Evolutionary conservation across 2,329 filamentous ascomycete species (phyloP).

Genomic region (Colletotrichum karsti): DNA sequence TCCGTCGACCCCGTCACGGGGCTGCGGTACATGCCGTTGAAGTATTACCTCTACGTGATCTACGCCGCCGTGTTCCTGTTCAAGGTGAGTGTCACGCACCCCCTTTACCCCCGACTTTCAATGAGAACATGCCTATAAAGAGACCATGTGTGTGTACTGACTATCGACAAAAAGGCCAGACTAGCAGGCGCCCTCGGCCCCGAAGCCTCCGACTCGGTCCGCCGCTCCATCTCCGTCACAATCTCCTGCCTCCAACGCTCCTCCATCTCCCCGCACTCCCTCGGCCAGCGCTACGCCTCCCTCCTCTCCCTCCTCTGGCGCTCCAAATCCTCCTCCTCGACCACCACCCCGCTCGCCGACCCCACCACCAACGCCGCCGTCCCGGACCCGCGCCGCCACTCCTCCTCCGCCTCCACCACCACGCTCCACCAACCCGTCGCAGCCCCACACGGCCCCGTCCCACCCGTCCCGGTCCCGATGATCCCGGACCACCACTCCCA

Average conservation of each 20-base stretch:
- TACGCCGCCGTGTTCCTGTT: constrained; percentile 73
- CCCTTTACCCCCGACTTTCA: not conserved
- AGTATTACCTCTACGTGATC: constrained; percentile 70
- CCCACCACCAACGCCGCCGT: constrained; percentile 14
- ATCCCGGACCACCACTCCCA: not conserved
- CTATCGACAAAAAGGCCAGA: constrained; percentile 49
- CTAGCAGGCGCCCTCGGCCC: constrained; percentile 67
- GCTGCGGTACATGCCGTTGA: constrained; percentile 70
- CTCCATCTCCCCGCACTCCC: constrained; percentile 64
- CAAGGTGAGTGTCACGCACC: constrained; percentile 52
- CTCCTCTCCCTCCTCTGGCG: constrained; percentile 69
- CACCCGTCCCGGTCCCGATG: no score
- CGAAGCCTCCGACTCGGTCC: constrained; percentile 62
- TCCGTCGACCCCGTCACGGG: constrained; percentile 66
- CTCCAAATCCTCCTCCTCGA: constrained; percentile 34
- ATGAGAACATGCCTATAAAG: no score
- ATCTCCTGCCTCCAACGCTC: constrained; percentile 68
- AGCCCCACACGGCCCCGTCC: no score
- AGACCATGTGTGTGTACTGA: no score
- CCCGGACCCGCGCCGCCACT: constrained; percentile 14
- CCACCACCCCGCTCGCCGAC: not conserved
- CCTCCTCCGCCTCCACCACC: not conserved
- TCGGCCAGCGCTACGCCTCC: constrained; percentile 68
- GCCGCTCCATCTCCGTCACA: constrained; percentile 64
- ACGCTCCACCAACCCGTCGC: not conserved